phyloP scores from a whole-genome alignment of 768 basidiomycete genomes.

The Boletus huronensis region DNA sequence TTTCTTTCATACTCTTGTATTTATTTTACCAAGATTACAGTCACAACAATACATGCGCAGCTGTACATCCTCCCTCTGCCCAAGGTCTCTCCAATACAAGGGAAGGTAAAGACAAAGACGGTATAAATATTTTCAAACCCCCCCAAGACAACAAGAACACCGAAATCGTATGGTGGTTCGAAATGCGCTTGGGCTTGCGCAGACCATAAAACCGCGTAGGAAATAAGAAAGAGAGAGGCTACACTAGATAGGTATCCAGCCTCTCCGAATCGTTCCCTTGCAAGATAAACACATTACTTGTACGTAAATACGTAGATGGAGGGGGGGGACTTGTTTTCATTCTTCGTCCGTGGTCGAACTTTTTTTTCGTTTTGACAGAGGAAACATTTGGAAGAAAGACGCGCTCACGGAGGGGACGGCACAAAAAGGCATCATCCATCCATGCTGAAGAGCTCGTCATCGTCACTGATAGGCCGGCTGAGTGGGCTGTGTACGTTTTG shows the following conservation, averaged over 20 bases:
- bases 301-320: slow-evolving; percentile 26
- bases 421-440: slow-evolving; percentile 39
- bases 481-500: slow-evolving; percentile 53
- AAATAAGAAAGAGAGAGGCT: slow-evolving; percentile 14
- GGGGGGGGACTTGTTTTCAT: not conserved
- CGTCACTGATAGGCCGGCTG: slow-evolving; percentile 55
- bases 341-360: slow-evolving; percentile 13
- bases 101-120: slow-evolving; percentile 9
- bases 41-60: slow-evolving; percentile 20
- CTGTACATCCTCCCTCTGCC: slow-evolving; percentile 14
- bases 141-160: slow-evolving; percentile 6
- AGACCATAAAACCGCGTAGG: slow-evolving; percentile 4
- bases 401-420: not conserved
- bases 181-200: not conserved
- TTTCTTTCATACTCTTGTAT: not conserved
- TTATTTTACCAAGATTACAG: slow-evolving; percentile 22
- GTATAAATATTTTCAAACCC: slow-evolving; percentile 26
- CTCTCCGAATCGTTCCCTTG: slow-evolving; percentile 25
- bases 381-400: not conserved
- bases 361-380: not conserved
- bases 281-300: slow-evolving; percentile 24
- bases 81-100: slow-evolving; percentile 11
- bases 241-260: slow-evolving; percentile 32
- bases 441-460: slow-evolving; percentile 73
- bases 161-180: not conserved